phyloP scores from a whole-genome alignment of 345 rosid species.

The Cochlearia excelsa region DNA sequence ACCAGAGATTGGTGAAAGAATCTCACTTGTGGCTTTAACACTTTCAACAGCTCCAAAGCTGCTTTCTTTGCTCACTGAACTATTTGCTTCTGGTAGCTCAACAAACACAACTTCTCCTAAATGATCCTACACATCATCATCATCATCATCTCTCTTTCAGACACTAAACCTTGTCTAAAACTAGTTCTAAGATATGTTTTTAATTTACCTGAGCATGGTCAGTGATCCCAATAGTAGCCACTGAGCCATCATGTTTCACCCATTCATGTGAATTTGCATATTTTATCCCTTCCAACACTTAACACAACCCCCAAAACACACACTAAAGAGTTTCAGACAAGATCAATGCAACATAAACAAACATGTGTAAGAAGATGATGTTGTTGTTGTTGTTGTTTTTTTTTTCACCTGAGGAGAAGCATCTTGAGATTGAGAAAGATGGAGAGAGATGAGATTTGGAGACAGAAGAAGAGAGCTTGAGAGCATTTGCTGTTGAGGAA shows the following conservation, averaged over 20 bases:
- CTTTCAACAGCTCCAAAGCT: background rate
- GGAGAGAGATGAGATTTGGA: constrained; percentile 43
- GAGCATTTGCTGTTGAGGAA: constrained; percentile 89
- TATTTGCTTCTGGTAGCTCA: background rate
- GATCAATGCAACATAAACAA: constrained; percentile 15
- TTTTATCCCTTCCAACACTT: constrained; percentile 90
- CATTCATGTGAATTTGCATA: constrained; percentile 90
- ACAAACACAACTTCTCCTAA: background rate
- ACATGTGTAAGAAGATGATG: background rate
- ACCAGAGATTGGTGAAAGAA: too few relatives aligned
- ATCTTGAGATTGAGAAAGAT: constrained; percentile 65
- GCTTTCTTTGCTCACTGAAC: background rate
- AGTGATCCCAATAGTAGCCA: constrained; percentile 84
- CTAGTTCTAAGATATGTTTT: constrained; percentile 17
- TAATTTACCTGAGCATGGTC: constrained; percentile 87
- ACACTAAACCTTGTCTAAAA: constrained; percentile 5
- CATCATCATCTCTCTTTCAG: constrained; percentile 1
- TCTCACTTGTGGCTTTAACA: too few relatives aligned
- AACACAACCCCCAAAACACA: constrained; percentile 9
- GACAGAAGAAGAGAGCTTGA: constrained; percentile 50
- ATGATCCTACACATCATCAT: background rate
- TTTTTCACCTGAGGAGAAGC: constrained; percentile 70
- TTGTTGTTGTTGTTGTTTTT: too few relatives aligned
- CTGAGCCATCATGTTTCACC: constrained; percentile 91
- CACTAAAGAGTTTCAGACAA: constrained; percentile 12